phyloP scores from a whole-genome alignment of 805 yeast species.

The Saccharomycopsis microspora region DNA sequence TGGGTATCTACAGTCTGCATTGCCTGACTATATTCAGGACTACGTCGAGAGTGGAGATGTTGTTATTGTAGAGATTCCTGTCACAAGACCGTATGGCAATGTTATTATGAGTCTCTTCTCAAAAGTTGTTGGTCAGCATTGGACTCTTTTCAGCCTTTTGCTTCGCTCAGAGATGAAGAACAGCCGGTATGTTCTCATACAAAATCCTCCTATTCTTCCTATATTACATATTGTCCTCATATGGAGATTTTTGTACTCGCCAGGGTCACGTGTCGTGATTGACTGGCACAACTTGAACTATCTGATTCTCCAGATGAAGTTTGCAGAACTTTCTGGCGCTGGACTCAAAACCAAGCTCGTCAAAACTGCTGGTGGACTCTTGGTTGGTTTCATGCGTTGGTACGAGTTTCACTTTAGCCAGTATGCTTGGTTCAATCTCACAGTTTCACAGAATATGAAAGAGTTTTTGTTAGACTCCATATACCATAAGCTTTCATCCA shows the following conservation, averaged over 20 bases:
- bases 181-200: conserved; percentile 60
- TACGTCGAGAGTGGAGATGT: not conserved
- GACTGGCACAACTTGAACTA: conserved; percentile 97
- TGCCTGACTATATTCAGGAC: conserved; percentile 39
- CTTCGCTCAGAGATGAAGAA: conserved; percentile 35
- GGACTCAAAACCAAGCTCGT: not conserved
- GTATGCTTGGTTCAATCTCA: conserved; percentile 59
- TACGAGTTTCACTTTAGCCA: conserved; percentile 58
- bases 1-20: conserved; percentile 60
- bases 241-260: conserved; percentile 35
- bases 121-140: conserved; percentile 52
- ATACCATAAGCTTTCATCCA: not conserved
- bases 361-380: conserved; percentile 3
- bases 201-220: conserved; percentile 92
- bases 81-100: conserved; percentile 6
- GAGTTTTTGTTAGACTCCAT: conserved; percentile 29
- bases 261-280: conserved; percentile 53
- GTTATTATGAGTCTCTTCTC: conserved; percentile 17
- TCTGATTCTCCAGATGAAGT: conserved; percentile 63
- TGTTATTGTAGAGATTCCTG: conserved; percentile 4
- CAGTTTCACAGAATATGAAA: conserved; percentile 74
- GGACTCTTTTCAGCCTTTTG: conserved; percentile 35
- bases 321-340: conserved; percentile 24
- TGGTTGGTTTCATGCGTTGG: conserved; percentile 45
- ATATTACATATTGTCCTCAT: conserved; percentile 52